Base-by-base conservation (phyloP, 371 early-diverging fungal genomes). In the Lichtheimia hyalospora region DNA sequence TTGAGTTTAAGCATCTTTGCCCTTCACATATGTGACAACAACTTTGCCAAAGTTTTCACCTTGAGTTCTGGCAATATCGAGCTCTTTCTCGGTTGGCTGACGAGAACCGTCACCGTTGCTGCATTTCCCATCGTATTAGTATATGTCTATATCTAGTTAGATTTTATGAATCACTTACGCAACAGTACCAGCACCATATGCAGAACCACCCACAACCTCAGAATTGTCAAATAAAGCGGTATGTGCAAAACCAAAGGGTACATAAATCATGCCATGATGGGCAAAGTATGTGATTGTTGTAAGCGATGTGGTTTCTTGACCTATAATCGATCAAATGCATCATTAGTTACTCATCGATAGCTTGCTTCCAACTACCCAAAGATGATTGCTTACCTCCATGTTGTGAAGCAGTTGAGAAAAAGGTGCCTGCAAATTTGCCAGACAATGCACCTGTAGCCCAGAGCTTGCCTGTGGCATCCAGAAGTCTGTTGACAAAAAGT, bases 231-330 rank as follows among this genome's bases (percentile, higher is more conserved):
- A 71, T 49, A 87, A 51, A 18, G 75, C 55, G 12, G 84, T 67
- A 62, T 74, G 71, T 21, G 74, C 70, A 55, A 80, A 86, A 16
- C 91, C 91, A 49, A 91, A 66, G 15, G 94, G 92, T 13, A 93
- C 90, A 58, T 80, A 94, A 59, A 85, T 69, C 65, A 94, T 85
- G 43, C 94, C 95, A 61, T 91, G 92, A 71, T 94, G 94, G 34
- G 83, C 87, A 49, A 92, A 81, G 61, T 81, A 84, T n/a, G 88
- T 80, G 40, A 94, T 25, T 48, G 88, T 81, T 15, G 87, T 82
- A 41, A 84, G 72, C 25, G 86, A 85, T 21, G 92, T 91, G 23
- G 90, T 86, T 66, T 94, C 94, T 64, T 89, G 89, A 23, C 93
- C 34, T 34, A 8, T 10, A 34, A 34, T 6, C 2, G 8, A 8